Evolutionary conservation across 805 yeast species (phyloP), one percentile per base, ranked within the genome.

Genomic region (Cyberlindnera veronae): DNA sequence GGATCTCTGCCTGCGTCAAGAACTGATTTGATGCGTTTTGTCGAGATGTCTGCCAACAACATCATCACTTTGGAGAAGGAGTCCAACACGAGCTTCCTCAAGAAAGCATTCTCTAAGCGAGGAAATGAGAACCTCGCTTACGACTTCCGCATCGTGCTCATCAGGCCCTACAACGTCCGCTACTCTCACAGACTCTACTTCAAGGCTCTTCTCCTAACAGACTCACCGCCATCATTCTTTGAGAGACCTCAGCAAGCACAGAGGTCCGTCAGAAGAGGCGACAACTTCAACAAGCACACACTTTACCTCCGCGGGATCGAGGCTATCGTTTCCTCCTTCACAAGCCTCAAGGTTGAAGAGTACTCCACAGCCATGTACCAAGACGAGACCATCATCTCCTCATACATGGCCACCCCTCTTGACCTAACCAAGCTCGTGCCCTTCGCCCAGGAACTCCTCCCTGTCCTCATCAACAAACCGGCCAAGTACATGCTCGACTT

Each of bases 201-300:
- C 38, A 39, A 34, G 36, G 42, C 36, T 6, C 35, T 39, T 8
- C 24, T 39, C 3, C 28, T 39, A 14, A 39, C 42, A 5, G 42
- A 39, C 17, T 20, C 32, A 3, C 42, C 42, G 20, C 42, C 42
- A 23, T 15, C 32, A 4, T 39, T 21, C 32, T 39, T 39, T 32
- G 26, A 19, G 5, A 22, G 11, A 7, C 14, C 19, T 5, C 32
- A 29, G 12, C 14, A 21, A 6, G 11, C 24, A 3, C 26, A 23
- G 12, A 35, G 32, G 4, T 29, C 32, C 18, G 42, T 39, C 18
- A 32, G 36, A 3, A 33, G 42, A 29, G 42, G 35, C 3, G 29
- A 36, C 4, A 14, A 29, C 12, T 24, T 26, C 30, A 18, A 14
- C 23, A 29, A 23, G 11, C 23, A 18, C 17, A 23, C 36, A 2